Evolutionary conservation across 805 yeast genomes (phyloP).

Genomic region (Priceomyces carsonii): DNA sequence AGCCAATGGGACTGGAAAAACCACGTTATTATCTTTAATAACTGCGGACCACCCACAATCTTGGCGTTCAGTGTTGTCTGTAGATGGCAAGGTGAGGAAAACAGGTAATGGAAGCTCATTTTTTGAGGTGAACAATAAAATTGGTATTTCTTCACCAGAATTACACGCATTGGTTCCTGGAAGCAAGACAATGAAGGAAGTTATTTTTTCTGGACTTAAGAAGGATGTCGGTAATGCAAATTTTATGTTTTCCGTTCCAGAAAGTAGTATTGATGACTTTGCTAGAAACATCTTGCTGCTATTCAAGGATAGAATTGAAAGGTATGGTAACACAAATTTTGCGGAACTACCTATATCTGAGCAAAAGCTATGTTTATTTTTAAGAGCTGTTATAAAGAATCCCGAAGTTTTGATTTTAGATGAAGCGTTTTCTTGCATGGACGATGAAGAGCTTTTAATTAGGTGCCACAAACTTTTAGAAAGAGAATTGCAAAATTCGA

Average conservation of each 20-base stretch:
- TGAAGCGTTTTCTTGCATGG: conserved; percentile 93
- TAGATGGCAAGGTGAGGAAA: conserved; percentile 66
- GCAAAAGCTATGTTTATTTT: conserved; percentile 75
- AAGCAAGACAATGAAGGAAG: conserved; percentile 49
- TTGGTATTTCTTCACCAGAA: conserved; percentile 92
- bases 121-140: conserved; percentile 73
- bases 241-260: conserved; percentile 47
- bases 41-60: conserved; percentile 98
- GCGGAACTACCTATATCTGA: conserved; percentile 61
- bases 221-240: conserved; percentile 56
- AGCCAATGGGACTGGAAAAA: conserved; percentile 89
- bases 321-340: conserved; percentile 43
- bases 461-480: conserved; percentile 33
- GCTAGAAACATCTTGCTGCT: conserved; percentile 18
- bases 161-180: conserved; percentile 83
- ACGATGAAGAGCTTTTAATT: conserved; percentile 44
- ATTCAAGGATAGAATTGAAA: conserved; percentile 32
- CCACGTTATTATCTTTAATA: conserved; percentile 78
- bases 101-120: conserved; percentile 74
- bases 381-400: conserved; percentile 73
- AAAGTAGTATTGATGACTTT: conserved; percentile 10
- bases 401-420: conserved; percentile 83
- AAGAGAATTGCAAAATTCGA: conserved; percentile 40
- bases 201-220: conserved; percentile 71
- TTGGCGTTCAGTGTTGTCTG: conserved; percentile 70